Evolutionary conservation across 345 rosid species (phyloP).

Genomic region (Eucalyptus viminalis): DNA sequence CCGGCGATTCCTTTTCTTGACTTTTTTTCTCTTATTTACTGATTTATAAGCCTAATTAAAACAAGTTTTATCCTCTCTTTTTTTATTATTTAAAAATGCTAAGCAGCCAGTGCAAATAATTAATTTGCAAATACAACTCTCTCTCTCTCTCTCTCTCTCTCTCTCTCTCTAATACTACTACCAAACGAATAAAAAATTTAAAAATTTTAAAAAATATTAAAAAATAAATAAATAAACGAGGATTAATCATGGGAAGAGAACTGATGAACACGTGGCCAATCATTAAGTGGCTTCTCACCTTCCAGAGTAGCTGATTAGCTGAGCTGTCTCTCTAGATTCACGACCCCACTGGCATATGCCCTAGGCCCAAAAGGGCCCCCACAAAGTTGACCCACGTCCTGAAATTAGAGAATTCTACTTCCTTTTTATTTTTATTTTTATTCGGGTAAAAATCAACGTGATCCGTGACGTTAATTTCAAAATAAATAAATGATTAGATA

Average conservation of each 20-base stretch:
- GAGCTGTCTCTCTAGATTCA: neutral
- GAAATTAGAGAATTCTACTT: neutral
- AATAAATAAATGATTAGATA: too few species aligned
- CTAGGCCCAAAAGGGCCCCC: neutral
- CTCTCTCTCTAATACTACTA: neutral
- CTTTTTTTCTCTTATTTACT: neutral
- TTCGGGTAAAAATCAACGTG: neutral
- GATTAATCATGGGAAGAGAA: neutral
- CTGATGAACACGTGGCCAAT: neutral
- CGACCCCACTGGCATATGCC: neutral
- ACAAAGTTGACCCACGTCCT: neutral
- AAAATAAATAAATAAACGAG: neutral
- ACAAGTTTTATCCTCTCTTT: neutral
- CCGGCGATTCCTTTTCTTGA: neutral
- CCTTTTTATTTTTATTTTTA: fast-evolving
- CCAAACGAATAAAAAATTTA: neutral
- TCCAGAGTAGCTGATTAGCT: neutral
- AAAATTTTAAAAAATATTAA: neutral
- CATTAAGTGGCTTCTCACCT: neutral
- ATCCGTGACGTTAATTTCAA: neutral
- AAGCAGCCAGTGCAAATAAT: neutral
- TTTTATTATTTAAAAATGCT: neutral
- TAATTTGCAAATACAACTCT: neutral
- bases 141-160: too few species aligned
- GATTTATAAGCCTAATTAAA: neutral